phyloP scores from a whole-genome alignment of 257 asterid species.

The Catharanthus roseus region DNA sequence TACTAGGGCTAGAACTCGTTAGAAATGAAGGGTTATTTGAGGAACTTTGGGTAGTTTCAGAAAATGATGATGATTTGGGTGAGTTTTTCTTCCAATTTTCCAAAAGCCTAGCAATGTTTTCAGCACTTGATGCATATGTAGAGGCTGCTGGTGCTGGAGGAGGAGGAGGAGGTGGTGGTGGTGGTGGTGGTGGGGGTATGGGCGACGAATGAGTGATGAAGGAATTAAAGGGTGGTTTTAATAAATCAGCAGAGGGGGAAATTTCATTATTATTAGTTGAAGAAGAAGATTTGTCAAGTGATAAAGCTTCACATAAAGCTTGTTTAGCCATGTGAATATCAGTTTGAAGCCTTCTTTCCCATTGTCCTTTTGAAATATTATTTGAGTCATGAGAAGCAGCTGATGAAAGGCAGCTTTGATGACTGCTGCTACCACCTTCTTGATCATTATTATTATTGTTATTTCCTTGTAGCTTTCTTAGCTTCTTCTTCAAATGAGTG shows the following conservation, averaged over 20 bases:
- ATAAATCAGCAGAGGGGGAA: too few species aligned
- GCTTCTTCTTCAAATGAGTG: constrained; percentile 75
- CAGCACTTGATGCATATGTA: constrained; percentile 65
- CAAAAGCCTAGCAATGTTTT: constrained; percentile 72
- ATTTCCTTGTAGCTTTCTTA: constrained; percentile 41
- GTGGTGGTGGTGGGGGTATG: neutral
- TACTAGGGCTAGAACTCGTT: constrained; percentile 51
- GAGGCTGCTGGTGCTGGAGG: neutral
- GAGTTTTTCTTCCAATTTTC: constrained; percentile 61
- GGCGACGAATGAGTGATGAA: too few species aligned
- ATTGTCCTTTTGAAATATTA: constrained; percentile 54
- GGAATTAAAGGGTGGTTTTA: constrained; percentile 14
- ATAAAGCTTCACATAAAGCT: constrained; percentile 75
- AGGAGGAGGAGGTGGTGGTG: neutral
- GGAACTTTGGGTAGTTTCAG: constrained; percentile 24
- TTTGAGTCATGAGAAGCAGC: constrained; percentile 23
- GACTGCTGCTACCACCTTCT: constrained; percentile 10
- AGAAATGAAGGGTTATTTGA: constrained; percentile 26
- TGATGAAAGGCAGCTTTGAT: constrained; percentile 17
- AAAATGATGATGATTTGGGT: constrained; percentile 20
- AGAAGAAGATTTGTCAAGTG: constrained; percentile 47
- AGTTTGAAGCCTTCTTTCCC: constrained; percentile 94
- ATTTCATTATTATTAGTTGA: too few species aligned
- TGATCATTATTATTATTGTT: too few species aligned
- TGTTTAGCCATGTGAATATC: constrained; percentile 82